Percentiles rank a stretch among this genome's conserved stretches.
phyloP scores from a whole-genome alignment of 2,329 filamentous ascomycete species.

The Ampelomyces quisqualis region DNA sequence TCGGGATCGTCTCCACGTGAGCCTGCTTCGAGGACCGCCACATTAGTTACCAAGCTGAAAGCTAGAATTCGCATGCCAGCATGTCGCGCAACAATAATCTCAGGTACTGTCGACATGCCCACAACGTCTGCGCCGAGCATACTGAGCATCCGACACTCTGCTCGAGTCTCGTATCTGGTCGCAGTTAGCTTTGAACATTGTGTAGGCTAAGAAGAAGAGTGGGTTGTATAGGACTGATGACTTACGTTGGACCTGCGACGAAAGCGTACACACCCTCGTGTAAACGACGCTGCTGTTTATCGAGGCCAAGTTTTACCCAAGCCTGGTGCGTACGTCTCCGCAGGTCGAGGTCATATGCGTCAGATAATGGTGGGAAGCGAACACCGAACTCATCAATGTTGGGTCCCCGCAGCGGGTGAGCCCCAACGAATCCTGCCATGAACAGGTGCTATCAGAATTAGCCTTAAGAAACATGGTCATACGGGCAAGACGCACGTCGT shows the following conservation, averaged over 20 bases:
- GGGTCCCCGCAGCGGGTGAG: constrained; percentile 62
- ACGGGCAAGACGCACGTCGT: constrained; percentile 54
- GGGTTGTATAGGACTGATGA: constrained; percentile 6
- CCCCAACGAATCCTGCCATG: constrained; percentile 61
- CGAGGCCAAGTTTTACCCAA: constrained; percentile 54
- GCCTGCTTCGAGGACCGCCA: constrained; percentile 60
- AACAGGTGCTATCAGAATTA: constrained; percentile 58
- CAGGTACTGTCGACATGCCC: constrained; percentile 69
- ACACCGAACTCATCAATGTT: constrained; percentile 64
- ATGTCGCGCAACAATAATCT: constrained; percentile 67
- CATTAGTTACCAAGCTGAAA: constrained; percentile 67
- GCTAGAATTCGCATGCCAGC: constrained; percentile 63
- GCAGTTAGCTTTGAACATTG: constrained; percentile 16
- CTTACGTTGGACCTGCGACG: constrained; percentile 61
- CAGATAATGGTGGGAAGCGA: constrained; percentile 64
- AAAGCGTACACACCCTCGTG: constrained; percentile 68
- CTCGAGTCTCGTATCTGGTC: constrained; percentile 62
- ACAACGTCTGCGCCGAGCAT: constrained; percentile 66
- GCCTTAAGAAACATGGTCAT: neutral
- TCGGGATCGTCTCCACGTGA: constrained; percentile 59
- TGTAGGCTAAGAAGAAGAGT: constrained; percentile 3
- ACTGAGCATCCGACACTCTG: constrained; percentile 63
- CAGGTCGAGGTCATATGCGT: constrained; percentile 65
- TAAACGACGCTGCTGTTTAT: constrained; percentile 53
- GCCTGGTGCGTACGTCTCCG: constrained; percentile 58